Evolutionary conservation across 129 eudicot genomes (phyloP).

Genomic region (Arctium minus): DNA sequence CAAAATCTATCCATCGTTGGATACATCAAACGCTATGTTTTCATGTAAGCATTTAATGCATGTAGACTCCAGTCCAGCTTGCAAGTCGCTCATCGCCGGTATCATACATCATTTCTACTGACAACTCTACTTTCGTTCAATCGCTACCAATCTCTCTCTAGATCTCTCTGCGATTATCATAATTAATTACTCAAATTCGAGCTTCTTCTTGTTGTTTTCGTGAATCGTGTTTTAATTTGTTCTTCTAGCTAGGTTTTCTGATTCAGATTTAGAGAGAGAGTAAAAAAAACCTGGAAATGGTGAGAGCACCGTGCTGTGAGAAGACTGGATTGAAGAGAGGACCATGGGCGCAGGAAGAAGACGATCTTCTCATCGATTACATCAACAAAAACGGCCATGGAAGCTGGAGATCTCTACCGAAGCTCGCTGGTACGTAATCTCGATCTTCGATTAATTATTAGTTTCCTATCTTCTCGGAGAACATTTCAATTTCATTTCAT

Average conservation of each 20-base stretch:
- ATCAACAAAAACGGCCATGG: conserved; percentile 71
- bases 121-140: background rate
- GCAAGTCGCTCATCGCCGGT: conserved; percentile 25
- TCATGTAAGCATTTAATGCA: conserved; percentile 11
- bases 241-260: background rate
- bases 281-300: conserved; percentile 29
- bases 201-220: background rate
- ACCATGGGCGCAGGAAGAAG: conserved; percentile 87
- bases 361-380: conserved; percentile 48
- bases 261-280: background rate
- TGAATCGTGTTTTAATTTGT: background rate
- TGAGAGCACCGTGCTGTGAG: conserved; percentile 80
- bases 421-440: conserved; percentile 58
- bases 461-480: background rate
- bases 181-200: background rate
- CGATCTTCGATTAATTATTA: background rate
- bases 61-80: conserved; percentile 30
- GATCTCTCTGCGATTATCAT: background rate
- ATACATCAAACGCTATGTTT: conserved; percentile 13
- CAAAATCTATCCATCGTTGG: conserved; percentile 14
- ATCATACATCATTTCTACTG: background rate
- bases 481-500: background rate
- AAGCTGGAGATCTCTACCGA: conserved; percentile 91
- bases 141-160: background rate
- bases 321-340: conserved; percentile 79